Evolutionary conservation across 169 alveolate species (phyloP).

Genomic region (Eimeria maxima): DNA sequence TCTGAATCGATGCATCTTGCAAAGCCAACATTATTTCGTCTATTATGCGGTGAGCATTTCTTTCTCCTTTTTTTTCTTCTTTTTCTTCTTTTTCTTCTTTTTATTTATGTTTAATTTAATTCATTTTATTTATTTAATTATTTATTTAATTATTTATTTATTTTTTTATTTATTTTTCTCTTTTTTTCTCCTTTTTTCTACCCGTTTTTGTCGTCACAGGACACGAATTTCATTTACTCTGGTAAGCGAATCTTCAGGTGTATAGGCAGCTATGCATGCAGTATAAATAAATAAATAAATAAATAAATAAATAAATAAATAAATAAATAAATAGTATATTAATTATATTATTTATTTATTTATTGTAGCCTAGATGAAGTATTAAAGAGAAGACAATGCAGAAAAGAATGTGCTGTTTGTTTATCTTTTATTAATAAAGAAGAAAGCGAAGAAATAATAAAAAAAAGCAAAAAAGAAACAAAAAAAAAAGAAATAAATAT

Average conservation of each 20-base stretch:
- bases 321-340: background rate
- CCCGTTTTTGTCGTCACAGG: too few species aligned
- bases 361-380: slow-evolving; percentile 21
- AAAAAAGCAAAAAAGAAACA: background rate
- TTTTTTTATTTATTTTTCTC: background rate
- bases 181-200: background rate
- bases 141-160: background rate
- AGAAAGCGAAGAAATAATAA: background rate
- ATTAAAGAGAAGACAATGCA: slow-evolving; percentile 53
- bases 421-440: background rate
- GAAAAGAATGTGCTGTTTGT: slow-evolving; percentile 74
- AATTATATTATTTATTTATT: too few species aligned
- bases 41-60: slow-evolving; percentile 4
- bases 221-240: slow-evolving; percentile 66
- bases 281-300: too few species aligned
- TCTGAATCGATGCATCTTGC: slow-evolving; percentile 75
- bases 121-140: background rate
- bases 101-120: too few species aligned
- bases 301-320: too few species aligned
- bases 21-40: slow-evolving; percentile 60
- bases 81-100: too few species aligned
- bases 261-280: too few species aligned
- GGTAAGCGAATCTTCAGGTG: slow-evolving; percentile 62
- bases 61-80: too few species aligned
- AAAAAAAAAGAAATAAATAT: background rate